Conservation (phyloP, 352 stramenopile genomes). For the Plasmopara viticola region DNA sequence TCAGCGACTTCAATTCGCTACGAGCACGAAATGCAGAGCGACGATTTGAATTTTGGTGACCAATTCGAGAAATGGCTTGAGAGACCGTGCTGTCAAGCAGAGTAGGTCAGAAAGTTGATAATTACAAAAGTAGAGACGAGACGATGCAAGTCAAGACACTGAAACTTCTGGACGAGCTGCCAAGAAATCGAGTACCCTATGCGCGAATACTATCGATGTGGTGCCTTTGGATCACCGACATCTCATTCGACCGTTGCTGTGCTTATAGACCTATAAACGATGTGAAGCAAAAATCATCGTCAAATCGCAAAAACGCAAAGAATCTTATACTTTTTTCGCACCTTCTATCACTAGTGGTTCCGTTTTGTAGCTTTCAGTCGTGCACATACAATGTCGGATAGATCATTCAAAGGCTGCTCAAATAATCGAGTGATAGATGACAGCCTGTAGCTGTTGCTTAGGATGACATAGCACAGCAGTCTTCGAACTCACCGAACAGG, state of each 20-base stretch:
- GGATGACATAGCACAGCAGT: no score
- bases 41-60: not conserved
- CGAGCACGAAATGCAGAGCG: constrained; percentile 4
- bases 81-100: constrained; percentile 1
- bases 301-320: no score
- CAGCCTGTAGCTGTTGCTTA: no score
- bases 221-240: constrained; percentile 55
- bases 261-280: constrained; percentile 37
- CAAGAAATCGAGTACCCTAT: not conserved
- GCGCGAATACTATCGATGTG: constrained; percentile 36
- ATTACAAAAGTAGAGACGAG: constrained; percentile 3
- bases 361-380: no score
- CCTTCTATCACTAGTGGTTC: no score
- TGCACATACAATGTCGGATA: no score
- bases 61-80: not conserved
- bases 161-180: constrained; percentile 4
- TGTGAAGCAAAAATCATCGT: not conserved
- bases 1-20: not conserved
- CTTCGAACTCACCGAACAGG: no score
- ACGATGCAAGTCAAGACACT: constrained; percentile 1
- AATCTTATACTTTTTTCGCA: no score
- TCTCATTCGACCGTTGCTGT: constrained; percentile 74
- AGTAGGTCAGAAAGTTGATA: not conserved
- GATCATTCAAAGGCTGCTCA: no score
- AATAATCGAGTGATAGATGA: no score